Base-by-base conservation (phyloP, 2,329 filamentous ascomycete genomes). In the Bipolaris zeicola region DNA sequence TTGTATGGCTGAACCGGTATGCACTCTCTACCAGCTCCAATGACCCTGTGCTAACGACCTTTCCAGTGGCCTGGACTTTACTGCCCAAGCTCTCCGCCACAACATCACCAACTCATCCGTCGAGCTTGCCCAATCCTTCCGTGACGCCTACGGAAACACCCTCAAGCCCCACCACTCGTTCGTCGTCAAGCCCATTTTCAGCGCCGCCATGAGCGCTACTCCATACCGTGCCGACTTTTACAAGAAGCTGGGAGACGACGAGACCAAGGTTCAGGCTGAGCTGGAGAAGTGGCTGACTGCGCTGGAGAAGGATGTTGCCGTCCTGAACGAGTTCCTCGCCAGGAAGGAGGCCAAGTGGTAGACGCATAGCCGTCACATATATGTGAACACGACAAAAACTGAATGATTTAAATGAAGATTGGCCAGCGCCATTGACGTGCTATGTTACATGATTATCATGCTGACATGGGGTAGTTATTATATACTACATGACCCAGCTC, bases 201-300 rank as follows among this genome's bases (percentile, higher is more conserved):
- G 85, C 68, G 89, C 92, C 60, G 94, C 94, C 76, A 96, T 99
- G 92, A 86, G 86, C 67, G 93, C 92, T 16, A 94, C 90, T 66
- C 95, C 95, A 1, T 96, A 97, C 83, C 87, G 94, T 67, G 91
- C 91, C 76, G 91, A 94, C 78, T 98, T 99, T 76, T 98, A 97
- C 76, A 79, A 79, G 64, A 96, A 97, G 85, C 83, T 99, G 41
- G 92, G 90, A 36, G 80, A 82, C 18, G 85, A 91, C 71, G 77
- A 84, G 37, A 72, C 70, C 11, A 85, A 88, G 77, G 88, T 95
- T 46, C 68, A 82, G 48, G 73, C 78, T 52, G 86, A 90, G 71
- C 77, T 97, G 69, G 79, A 82, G 66, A 79, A 81, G 62, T 97
- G 94, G 84, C 82, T 98, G 60, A 80, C 78, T n/a, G 86, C 89